Percentiles rank a stretch among this genome's conserved stretches.
Evolutionary conservation across 208 protist species (phyloP).

Genomic region (Crithidia brevicula): DNA sequence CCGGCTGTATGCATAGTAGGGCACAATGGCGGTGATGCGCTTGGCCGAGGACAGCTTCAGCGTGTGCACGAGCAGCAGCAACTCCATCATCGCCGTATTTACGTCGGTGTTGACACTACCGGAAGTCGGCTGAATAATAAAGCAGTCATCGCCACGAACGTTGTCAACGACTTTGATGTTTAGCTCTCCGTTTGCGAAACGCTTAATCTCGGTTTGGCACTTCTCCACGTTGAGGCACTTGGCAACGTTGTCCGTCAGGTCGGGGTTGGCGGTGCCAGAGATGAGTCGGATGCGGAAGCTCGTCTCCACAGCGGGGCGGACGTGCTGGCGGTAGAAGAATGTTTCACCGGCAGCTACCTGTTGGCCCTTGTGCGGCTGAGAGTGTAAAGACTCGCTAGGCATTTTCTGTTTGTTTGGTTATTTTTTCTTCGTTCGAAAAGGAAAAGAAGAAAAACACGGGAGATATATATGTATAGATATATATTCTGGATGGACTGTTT

Average conservation of each 20-base stretch:
- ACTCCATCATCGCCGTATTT: conserved; percentile 93
- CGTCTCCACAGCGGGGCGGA: conserved; percentile 79
- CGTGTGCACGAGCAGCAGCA: conserved; percentile 90
- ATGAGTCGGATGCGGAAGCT: conserved; percentile 88
- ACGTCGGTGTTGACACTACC: conserved; percentile 67
- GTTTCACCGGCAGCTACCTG: conserved; percentile 78
- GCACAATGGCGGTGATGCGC: conserved; percentile 96
- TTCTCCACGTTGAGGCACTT: conserved; percentile 80
- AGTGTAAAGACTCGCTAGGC: conserved; percentile 20
- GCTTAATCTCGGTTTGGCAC: conserved; percentile 81
- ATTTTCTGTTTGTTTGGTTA: background rate
- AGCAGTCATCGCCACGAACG: conserved; percentile 96
- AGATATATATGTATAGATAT: no score
- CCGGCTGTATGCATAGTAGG: conserved; percentile 96
- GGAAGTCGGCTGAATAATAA: conserved; percentile 95
- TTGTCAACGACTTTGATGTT: conserved; percentile 94
- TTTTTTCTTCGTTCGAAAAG: conserved; percentile 7
- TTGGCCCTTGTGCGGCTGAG: conserved; percentile 46
- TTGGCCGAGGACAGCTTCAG: conserved; percentile 91
- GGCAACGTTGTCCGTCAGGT: conserved; percentile 82
- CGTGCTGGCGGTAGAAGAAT: conserved; percentile 85
- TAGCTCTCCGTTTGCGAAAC: conserved; percentile 93
- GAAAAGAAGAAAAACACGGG: background rate
- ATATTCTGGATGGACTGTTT: no score
- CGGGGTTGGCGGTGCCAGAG: conserved; percentile 82